These are phyloP conservation scores for Saccharomycopsis fibuligera DNA, from an alignment of 805 yeast species.

Conservation along the genomic window DNA sequence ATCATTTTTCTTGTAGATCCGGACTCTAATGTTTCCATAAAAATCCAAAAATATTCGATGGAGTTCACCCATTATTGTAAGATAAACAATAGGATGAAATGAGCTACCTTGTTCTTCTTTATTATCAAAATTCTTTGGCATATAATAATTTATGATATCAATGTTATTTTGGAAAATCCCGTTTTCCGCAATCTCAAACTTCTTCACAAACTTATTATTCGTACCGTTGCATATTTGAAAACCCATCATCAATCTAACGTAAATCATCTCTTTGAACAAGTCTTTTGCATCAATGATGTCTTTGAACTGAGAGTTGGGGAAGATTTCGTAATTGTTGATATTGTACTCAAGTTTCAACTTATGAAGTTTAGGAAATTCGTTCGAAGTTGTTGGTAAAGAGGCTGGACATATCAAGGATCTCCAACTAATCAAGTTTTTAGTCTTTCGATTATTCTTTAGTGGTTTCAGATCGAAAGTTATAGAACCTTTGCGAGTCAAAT, in stretches of 20 bases:
- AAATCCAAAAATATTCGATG: constrained; percentile 75
- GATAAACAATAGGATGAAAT: constrained; percentile 48
- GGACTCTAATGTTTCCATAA: constrained; percentile 70
- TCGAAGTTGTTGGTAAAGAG: constrained; percentile 75
- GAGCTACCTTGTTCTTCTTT: constrained; percentile 27
- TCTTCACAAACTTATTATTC: constrained; percentile 39
- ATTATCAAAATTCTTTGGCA: constrained; percentile 35
- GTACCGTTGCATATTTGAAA: constrained; percentile 84
- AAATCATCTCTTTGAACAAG: constrained; percentile 80
- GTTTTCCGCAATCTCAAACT: constrained; percentile 55
- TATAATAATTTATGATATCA: constrained; percentile 48
- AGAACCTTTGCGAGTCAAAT: no score
- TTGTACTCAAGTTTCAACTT: constrained; percentile 39
- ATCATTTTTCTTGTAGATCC: constrained; percentile 26
- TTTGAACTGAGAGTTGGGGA: constrained; percentile 23
- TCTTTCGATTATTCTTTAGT: not conserved
- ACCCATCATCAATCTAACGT: constrained; percentile 74
- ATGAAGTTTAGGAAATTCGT: constrained; percentile 62
- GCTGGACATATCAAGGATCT: constrained; percentile 91
- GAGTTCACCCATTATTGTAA: constrained; percentile 75
- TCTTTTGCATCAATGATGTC: constrained; percentile 48
- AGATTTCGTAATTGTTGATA: constrained; percentile 13
- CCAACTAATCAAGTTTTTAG: constrained; percentile 70
- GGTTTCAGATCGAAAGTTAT: no score
- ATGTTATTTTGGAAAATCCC: constrained; percentile 42